Conservation (phyloP, 306 rosid genomes). For the Castanopsis chinensis region DNA sequence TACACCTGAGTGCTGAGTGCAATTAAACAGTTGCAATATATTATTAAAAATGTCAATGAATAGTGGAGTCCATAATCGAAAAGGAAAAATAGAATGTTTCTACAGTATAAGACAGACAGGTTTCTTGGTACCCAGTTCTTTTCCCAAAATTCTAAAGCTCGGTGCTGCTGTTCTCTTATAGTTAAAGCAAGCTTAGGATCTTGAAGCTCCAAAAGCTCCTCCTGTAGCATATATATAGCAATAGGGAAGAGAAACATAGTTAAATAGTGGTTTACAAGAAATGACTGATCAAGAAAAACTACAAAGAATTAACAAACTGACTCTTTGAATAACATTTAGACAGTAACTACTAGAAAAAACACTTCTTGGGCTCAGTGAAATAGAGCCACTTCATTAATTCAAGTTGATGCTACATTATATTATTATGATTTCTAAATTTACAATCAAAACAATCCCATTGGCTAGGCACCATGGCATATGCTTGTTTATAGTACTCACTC, state of each 20-base stretch:
- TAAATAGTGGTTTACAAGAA: background rate
- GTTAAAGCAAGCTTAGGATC: conserved; percentile 72
- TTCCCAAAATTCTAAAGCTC: conserved; percentile 78
- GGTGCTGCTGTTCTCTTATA: conserved; percentile 60
- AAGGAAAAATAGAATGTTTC: conserved; percentile 17
- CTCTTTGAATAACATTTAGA: background rate
- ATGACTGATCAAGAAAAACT: background rate
- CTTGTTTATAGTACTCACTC: background rate
- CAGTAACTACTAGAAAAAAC: background rate
- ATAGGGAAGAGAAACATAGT: conserved; percentile 6
- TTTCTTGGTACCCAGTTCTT: conserved; percentile 69
- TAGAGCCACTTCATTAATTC: background rate
- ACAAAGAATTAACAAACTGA: background rate
- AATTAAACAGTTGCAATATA: conserved; percentile 6
- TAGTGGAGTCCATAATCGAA: conserved; percentile 1
- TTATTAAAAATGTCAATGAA: conserved; percentile 15
- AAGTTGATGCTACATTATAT: background rate
- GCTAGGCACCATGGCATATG: background rate
- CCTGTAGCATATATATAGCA: conserved; percentile 46
- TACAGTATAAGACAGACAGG: conserved; percentile 16
- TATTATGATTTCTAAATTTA: background rate
- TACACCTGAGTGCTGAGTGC: conserved; percentile 66
- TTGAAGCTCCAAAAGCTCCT: conserved; percentile 86
- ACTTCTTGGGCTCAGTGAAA: background rate
- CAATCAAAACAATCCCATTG: background rate